Conservation (phyloP, 768 basidiomycete genomes). For the Mycena kentingensis region DNA sequence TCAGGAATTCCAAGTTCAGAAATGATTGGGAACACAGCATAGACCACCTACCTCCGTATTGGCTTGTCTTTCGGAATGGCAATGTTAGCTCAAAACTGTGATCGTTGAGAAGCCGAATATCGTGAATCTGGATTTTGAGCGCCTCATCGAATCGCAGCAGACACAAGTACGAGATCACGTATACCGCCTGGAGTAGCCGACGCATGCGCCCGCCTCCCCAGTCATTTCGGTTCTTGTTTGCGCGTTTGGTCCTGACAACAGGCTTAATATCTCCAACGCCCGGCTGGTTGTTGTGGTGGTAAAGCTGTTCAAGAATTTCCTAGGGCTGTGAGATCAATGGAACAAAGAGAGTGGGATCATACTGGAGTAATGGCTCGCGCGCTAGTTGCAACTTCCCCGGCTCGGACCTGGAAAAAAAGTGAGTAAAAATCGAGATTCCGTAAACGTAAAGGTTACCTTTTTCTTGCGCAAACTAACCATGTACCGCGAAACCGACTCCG, state of each 20-base stretch:
- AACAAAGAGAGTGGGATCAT: slow-evolving; percentile 1
- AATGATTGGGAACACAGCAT: not conserved
- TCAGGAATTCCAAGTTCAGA: not conserved
- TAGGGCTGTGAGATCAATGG: slow-evolving; percentile 6
- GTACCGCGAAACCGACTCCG: slow-evolving; percentile 27
- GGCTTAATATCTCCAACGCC: slow-evolving; percentile 24
- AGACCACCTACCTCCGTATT: slow-evolving; percentile 32
- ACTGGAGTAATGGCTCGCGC: slow-evolving; percentile 31
- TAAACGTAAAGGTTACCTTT: too few species aligned
- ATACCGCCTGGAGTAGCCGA: slow-evolving; percentile 32
- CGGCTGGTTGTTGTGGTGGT: slow-evolving; percentile 27
- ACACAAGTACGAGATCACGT: slow-evolving; percentile 37
- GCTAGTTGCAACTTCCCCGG: slow-evolving; percentile 30
- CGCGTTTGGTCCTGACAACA: slow-evolving; percentile 16
- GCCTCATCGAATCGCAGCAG: slow-evolving; percentile 38
- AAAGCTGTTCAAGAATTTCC: slow-evolving; percentile 28
- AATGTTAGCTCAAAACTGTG: slow-evolving; percentile 24
- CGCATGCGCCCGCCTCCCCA: slow-evolving; percentile 35
- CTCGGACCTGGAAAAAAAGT: slow-evolving; percentile 11
- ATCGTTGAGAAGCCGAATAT: slow-evolving; percentile 21
- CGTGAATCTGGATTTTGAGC: slow-evolving; percentile 33
- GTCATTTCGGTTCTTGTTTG: slow-evolving; percentile 10
- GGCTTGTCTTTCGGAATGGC: slow-evolving; percentile 32
- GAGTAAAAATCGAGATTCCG: too few species aligned
- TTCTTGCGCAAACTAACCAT: slow-evolving; percentile 29